phyloP scores from a whole-genome alignment of 2,329 filamentous ascomycete species.

The Aureobasidium vineae region DNA sequence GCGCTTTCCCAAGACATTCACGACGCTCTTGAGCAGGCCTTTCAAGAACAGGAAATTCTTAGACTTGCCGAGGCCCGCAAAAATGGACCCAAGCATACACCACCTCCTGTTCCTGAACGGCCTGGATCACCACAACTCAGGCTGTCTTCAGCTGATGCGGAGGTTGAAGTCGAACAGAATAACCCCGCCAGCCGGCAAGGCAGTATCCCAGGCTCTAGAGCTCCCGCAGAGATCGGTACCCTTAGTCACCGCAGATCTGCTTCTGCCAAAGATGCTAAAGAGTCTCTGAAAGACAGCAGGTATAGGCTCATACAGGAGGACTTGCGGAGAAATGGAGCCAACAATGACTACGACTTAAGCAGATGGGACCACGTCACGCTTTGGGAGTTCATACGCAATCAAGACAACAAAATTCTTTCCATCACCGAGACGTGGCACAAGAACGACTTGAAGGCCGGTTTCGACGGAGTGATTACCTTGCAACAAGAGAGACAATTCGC shows the following conservation, averaged over 20 bases:
- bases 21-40: neutral
- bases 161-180: neutral
- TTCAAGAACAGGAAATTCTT: neutral
- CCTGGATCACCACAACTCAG: neutral
- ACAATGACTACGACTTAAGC: neutral
- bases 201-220: neutral
- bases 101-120: neutral
- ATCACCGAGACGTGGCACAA: neutral
- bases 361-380: neutral
- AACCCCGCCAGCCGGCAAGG: neutral
- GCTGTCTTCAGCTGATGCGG: neutral
- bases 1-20: neutral
- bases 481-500: neutral
- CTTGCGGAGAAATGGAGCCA: neutral
- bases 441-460: neutral
- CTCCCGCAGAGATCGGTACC: neutral
- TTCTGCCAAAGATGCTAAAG: neutral
- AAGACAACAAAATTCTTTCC: neutral
- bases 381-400: neutral
- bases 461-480: neutral
- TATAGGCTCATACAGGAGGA: neutral
- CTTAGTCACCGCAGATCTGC: neutral
- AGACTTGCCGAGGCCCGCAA: neutral
- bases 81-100: constrained; percentile 2
- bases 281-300: neutral